A percentile compares a stretch with the other conserved stretches of the same genome.
Conservation (phyloP, 2,329 filamentous ascomycete species). For the Neonectria coccinea region DNA sequence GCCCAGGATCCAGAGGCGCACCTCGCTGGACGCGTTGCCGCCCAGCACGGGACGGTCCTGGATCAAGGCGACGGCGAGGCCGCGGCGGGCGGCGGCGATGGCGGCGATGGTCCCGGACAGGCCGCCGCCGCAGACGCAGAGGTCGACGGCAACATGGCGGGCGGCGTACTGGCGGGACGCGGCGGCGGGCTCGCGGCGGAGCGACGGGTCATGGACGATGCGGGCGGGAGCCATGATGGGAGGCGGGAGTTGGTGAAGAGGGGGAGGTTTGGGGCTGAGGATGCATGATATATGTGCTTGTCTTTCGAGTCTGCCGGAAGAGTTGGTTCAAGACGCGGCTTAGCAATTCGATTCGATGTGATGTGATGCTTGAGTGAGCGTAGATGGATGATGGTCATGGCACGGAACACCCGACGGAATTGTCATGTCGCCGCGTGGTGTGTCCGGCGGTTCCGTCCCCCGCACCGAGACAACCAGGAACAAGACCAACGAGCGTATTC, state of each 20-base stretch:
- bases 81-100: slow-evolving; percentile 40
- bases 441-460: slow-evolving; percentile 17
- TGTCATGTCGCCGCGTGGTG: background rate
- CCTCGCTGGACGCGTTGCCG: slow-evolving; percentile 42
- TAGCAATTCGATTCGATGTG: background rate
- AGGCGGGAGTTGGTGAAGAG: background rate
- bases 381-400: background rate
- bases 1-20: slow-evolving; percentile 42
- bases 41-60: slow-evolving; percentile 42
- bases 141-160: slow-evolving; percentile 34
- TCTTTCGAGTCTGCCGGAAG: background rate
- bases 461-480: background rate
- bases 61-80: slow-evolving; percentile 36
- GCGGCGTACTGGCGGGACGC: slow-evolving; percentile 33
- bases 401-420: slow-evolving; percentile 19
- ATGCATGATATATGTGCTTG: slow-evolving; percentile 11
- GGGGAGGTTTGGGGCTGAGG: background rate
- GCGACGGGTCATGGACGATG: slow-evolving; percentile 31
- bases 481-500: background rate
- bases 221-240: slow-evolving; percentile 40
- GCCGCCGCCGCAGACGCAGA: slow-evolving; percentile 47
- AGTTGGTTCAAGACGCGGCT: no score
- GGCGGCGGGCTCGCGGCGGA: slow-evolving; percentile 36
- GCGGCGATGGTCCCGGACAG: slow-evolving; percentile 40
- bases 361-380: background rate